Conservation (phyloP, 495 filamentous ascomycete genomes). For the Hypomontagnella monticulosa region DNA sequence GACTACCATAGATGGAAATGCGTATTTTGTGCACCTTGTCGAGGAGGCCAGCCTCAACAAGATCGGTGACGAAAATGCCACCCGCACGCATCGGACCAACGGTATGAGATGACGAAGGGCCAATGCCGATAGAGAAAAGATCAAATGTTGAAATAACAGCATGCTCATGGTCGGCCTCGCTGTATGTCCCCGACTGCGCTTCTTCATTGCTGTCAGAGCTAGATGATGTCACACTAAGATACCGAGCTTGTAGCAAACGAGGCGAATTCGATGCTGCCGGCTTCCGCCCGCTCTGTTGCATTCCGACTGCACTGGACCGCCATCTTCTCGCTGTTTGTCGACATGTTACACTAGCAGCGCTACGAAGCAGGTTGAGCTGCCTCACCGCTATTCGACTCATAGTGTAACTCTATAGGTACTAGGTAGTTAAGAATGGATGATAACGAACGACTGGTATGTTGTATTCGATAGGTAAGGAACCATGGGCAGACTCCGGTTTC, state of each 20-base stretch:
- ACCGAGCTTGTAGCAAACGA: slow-evolving; percentile 21
- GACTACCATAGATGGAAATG: slow-evolving; percentile 49
- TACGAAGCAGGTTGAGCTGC: slow-evolving; percentile 42
- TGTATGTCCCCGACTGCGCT: slow-evolving; percentile 43
- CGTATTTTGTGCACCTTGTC: slow-evolving; percentile 48
- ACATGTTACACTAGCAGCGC: slow-evolving; percentile 28
- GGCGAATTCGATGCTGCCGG: not conserved
- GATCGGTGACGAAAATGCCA: slow-evolving; percentile 49
- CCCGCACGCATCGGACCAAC: slow-evolving; percentile 51
- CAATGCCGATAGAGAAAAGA: slow-evolving; percentile 51
- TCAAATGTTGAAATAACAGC: slow-evolving; percentile 52
- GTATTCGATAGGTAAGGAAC: slow-evolving; percentile 1
- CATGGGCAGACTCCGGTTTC: not conserved
- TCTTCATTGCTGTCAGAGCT: slow-evolving; percentile 26
- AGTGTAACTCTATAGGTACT: slow-evolving; percentile 1
- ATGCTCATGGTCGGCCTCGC: slow-evolving; percentile 51
- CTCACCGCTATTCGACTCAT: slow-evolving; percentile 42
- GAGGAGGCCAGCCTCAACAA: slow-evolving; percentile 45
- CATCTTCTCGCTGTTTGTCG: slow-evolving; percentile 27
- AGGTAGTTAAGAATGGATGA: not conserved
- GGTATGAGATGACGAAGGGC: slow-evolving; percentile 50
- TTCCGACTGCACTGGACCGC: slow-evolving; percentile 7
- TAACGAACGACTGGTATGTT: slow-evolving; percentile 8
- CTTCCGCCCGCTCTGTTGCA: slow-evolving; percentile 1
- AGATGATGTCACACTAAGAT: slow-evolving; percentile 19